Evolutionary conservation across 768 basidiomycete genomes (phyloP), one percentile per base, ranked within the genome.

Genomic region (Leucocoprinus birnbaumii): DNA sequence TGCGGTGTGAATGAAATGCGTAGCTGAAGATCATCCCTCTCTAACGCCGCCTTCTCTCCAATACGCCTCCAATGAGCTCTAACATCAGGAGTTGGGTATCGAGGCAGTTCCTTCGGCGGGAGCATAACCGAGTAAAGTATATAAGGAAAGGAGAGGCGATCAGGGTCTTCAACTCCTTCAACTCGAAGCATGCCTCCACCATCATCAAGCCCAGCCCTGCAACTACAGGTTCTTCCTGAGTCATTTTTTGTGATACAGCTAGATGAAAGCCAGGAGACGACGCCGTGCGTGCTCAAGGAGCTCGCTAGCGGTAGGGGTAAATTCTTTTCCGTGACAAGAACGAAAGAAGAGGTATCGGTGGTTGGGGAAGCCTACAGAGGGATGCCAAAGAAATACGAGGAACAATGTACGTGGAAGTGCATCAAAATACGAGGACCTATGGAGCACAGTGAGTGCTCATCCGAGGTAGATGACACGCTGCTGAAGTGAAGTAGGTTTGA

Each of bases 401-500:
- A 76, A 38, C 66, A 73, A 26, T 73, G 74, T 21, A 70, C 71
- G 1, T 85, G 84, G 84, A 73, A 67, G 60, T 80, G 80, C 62
- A 80, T 87, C 57, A 82, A 81, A 65, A 82, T 88, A 38, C 73
- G 71, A 34, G 86, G 85, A 2, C 84, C 84, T 2, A 83, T 87
- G 83, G 81, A 84, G 58, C 85, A 86, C 58, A 74, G 85, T 83
- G 47, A 55, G 73, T 62, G n/a, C 25, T 25, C 8, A 11, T 9
- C 40, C 49, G 37, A 6, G 7, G 35, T 18, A 10, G 38, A 31
- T 31, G 11, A n/a, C 10, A 18, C 42, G 24, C 25, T n/a, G 38
- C 25, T n/a, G 14, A 45, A 37, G 16, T 26, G 16, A 22, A 27
- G 31, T 34, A 86, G 84, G 68, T 53, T 63, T 87, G 60, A 82